These are phyloP conservation scores for Infundibulicybe gibba DNA, from an alignment of 768 basidiomycete species.

Conservation along the genomic window DNA sequence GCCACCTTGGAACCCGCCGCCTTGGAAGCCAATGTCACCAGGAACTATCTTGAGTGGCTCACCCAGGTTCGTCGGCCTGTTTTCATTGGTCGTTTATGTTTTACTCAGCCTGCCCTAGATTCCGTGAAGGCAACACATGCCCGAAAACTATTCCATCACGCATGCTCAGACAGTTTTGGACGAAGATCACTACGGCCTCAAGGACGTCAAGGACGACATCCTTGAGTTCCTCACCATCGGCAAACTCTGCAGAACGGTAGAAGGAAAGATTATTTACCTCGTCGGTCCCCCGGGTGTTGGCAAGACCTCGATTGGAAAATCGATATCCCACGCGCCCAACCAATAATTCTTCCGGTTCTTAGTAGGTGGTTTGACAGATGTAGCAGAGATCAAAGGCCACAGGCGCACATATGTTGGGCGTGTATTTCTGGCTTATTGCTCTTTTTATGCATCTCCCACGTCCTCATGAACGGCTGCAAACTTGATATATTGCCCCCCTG, in stretches of 20 bases:
- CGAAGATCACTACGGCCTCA: constrained; percentile 93
- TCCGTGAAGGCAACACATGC: constrained; percentile 94
- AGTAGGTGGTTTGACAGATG: constrained; percentile 94
- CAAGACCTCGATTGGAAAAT: constrained; percentile 95
- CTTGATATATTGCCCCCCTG: no score
- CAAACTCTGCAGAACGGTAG: constrained; percentile 87
- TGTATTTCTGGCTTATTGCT: constrained; percentile 16
- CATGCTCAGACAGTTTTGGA: constrained; percentile 85
- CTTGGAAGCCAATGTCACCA: constrained; percentile 89
- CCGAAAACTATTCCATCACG: constrained; percentile 86
- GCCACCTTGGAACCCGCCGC: no score
- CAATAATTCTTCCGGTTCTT: constrained; percentile 96
- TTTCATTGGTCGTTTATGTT: not conserved
- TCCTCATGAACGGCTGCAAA: no score
- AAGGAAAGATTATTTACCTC: constrained; percentile 94
- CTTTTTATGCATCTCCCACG: no score
- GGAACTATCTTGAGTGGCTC: constrained; percentile 93
- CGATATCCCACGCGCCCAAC: constrained; percentile 86
- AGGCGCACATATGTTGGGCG: constrained; percentile 94
- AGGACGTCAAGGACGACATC: constrained; percentile 90
- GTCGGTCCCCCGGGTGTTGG: constrained; percentile 98
- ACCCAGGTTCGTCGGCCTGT: constrained; percentile 52
- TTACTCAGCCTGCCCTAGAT: constrained; percentile 43
- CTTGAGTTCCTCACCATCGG: constrained; percentile 95
- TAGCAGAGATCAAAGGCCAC: constrained; percentile 99